phyloP scores from a whole-genome alignment of 139 green algal species.

The Nannochloris sp. region DNA sequence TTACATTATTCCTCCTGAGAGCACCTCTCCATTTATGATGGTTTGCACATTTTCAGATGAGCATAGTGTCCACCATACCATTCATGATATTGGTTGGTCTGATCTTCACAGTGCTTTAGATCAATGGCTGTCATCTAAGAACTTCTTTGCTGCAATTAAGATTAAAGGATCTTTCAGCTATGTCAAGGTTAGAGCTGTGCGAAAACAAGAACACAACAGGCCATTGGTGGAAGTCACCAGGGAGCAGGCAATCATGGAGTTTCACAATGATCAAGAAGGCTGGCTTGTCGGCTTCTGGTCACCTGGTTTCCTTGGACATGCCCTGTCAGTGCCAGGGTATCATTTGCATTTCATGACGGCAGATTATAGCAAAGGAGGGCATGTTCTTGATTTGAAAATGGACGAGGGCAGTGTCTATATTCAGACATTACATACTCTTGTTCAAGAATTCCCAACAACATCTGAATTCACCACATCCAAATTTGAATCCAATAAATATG shows the following conservation, averaged over 20 bases:
- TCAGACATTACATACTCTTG: neutral
- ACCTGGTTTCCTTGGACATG: neutral
- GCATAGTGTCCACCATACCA: neutral
- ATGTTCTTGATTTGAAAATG: slow-evolving; percentile 2
- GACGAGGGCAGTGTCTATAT: neutral
- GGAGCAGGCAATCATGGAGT: neutral
- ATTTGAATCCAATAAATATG: too few relatives aligned
- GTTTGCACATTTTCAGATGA: neutral
- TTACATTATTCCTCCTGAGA: neutral
- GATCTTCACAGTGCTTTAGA: neutral
- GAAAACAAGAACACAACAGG: neutral
- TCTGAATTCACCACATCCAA: neutral
- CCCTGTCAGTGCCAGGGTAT: neutral
- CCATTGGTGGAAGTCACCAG: neutral
- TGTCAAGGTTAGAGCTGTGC: neutral
- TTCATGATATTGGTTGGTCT: neutral
- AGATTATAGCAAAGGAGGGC: neutral
- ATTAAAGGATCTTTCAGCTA: neutral
- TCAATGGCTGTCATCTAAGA: neutral
- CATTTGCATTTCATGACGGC: neutral
- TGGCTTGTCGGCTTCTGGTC: neutral
- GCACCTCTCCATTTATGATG: neutral
- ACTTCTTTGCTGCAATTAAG: neutral
- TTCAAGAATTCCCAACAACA: neutral
- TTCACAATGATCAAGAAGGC: neutral